phyloP scores from a whole-genome alignment of 345 rosid genomes.

The Brassica cretica region DNA sequence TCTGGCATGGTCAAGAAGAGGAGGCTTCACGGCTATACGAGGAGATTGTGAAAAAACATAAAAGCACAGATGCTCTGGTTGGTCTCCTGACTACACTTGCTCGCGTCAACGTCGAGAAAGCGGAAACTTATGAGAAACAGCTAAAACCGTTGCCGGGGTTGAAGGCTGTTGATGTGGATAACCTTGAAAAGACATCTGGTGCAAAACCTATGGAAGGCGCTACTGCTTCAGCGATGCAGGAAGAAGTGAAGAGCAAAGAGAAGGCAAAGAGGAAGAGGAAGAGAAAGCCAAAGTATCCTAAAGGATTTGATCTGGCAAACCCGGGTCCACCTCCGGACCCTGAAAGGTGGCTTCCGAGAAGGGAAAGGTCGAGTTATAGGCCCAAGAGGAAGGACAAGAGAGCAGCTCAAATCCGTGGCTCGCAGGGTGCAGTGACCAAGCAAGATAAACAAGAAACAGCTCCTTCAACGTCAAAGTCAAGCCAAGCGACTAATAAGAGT shows the following conservation, averaged over 20 bases:
- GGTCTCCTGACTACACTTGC: slow-evolving; percentile 90
- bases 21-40: slow-evolving; percentile 81
- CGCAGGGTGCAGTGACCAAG: slow-evolving; percentile 85
- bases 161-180: slow-evolving; percentile 68
- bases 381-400: slow-evolving; percentile 96
- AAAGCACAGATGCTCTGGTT: slow-evolving; percentile 69
- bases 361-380: slow-evolving; percentile 88
- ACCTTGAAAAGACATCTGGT: slow-evolving; percentile 83
- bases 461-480: slow-evolving; percentile 42
- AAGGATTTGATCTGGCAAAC: slow-evolving; percentile 91
- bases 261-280: slow-evolving; percentile 92
- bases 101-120: slow-evolving; percentile 73
- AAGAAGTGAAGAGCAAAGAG: slow-evolving; percentile 67
- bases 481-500: slow-evolving; percentile 37
- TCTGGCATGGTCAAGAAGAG: slow-evolving; percentile 79
- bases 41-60: slow-evolving; percentile 74
- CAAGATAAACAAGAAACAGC: slow-evolving; percentile 69
- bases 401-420: slow-evolving; percentile 93
- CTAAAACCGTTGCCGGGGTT: slow-evolving; percentile 72
- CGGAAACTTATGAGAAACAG: slow-evolving; percentile 79
- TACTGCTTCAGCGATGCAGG: slow-evolving; percentile 42
- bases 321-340: slow-evolving; percentile 99
- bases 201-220: slow-evolving; percentile 71
- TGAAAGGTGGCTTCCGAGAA: slow-evolving; percentile 97
- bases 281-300: slow-evolving; percentile 96